These are phyloP conservation scores for Dryas alaskensis DNA, from an alignment of 306 rosid genomes.

Conservation along the genomic window DNA sequence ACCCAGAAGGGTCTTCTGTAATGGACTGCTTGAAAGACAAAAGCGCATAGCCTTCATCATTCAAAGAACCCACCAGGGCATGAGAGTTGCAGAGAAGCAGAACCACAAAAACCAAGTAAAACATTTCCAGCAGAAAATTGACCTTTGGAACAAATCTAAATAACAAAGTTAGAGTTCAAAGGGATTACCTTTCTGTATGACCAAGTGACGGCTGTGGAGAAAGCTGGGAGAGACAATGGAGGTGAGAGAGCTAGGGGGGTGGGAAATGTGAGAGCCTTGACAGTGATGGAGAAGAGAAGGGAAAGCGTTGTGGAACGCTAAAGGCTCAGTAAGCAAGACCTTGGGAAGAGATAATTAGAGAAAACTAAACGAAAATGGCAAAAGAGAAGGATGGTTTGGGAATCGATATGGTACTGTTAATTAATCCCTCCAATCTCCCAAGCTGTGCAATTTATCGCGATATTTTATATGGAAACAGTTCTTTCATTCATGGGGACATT, in stretches of 20 bases:
- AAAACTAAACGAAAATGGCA: background rate
- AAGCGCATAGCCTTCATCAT: constrained; percentile 67
- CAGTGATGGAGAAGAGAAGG: constrained; percentile 27
- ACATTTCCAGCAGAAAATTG: constrained; percentile 36
- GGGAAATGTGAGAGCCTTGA: constrained; percentile 25
- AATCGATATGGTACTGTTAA: background rate
- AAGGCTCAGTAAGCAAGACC: constrained; percentile 35
- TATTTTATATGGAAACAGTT: constrained; percentile 6
- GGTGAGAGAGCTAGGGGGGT: constrained; percentile 20
- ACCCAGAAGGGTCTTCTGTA: constrained; percentile 60
- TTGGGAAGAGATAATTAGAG: constrained; percentile 32
- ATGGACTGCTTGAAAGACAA: constrained; percentile 62
- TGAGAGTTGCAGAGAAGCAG: constrained; percentile 45
- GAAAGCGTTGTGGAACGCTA: constrained; percentile 34
- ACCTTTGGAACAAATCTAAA: constrained; percentile 33
- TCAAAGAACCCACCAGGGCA: constrained; percentile 44
- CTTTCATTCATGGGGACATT: background rate
- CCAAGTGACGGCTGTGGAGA: constrained; percentile 9
- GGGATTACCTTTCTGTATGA: constrained; percentile 31
- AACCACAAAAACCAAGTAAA: constrained; percentile 29
- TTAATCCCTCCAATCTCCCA: background rate
- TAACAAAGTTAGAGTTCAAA: constrained; percentile 17
- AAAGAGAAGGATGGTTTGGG: constrained; percentile 27
- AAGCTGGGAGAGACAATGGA: constrained; percentile 20
- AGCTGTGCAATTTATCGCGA: constrained; percentile 34